Conservation (phyloP, 2,329 filamentous ascomycete genomes). For the Trichoderma sp. region DNA sequence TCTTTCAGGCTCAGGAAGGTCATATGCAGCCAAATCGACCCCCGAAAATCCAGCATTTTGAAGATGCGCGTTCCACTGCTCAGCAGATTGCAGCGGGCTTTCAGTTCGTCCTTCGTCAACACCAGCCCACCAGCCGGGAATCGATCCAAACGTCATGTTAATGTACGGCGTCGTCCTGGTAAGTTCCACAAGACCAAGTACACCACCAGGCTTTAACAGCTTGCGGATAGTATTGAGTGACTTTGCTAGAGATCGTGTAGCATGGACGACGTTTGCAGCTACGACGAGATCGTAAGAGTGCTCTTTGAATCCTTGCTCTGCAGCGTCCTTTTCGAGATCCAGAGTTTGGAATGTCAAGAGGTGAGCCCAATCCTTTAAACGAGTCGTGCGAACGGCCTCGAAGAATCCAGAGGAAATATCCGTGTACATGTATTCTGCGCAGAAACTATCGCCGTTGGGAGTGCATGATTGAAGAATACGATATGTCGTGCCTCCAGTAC, state of each 20-base stretch:
- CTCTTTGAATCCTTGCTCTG: constrained; percentile 29
- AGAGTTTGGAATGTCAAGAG: constrained; percentile 36
- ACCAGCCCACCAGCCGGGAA: constrained; percentile 11
- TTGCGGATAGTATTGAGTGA: constrained; percentile 28
- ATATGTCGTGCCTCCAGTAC: constrained; percentile 35
- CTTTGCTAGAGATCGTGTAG: constrained; percentile 28
- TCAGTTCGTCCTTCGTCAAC: constrained; percentile 1
- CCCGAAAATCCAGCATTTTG: background rate
- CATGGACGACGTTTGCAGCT: constrained; percentile 35
- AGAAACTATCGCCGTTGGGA: background rate
- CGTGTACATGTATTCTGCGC: constrained; percentile 35
- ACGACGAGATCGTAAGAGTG: constrained; percentile 32
- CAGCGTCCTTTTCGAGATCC: constrained; percentile 34
- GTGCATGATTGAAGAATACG: constrained; percentile 25
- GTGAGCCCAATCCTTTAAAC: constrained; percentile 25
- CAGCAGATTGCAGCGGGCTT: background rate
- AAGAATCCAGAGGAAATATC: constrained; percentile 43
- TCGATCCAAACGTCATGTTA: constrained; percentile 7
- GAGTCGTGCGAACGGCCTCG: constrained; percentile 28
- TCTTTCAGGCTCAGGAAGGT: constrained; percentile 5
- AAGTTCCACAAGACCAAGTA: constrained; percentile 33
- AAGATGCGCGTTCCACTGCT: constrained; percentile 3
- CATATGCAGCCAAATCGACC: constrained; percentile 2
- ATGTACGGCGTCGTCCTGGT: constrained; percentile 1
- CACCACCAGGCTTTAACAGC: constrained; percentile 34